phyloP scores from a whole-genome alignment of 805 yeast genomes.

The Suhomyces emberorum region DNA sequence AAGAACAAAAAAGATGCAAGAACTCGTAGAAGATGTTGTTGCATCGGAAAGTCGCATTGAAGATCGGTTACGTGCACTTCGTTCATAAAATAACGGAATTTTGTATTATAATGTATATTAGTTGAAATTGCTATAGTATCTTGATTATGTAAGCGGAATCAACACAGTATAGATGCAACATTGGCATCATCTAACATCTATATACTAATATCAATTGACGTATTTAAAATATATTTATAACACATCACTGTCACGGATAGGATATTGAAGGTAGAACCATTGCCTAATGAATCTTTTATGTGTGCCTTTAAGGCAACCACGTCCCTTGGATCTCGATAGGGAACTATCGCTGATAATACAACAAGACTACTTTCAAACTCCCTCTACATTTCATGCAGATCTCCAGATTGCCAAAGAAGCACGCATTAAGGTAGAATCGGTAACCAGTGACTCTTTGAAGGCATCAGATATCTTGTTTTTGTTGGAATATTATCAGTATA shows the following conservation, averaged over 20 bases:
- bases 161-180: no score
- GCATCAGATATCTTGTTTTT: slow-evolving; percentile 35
- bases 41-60: slow-evolving; percentile 1
- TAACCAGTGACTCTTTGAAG: slow-evolving; percentile 28
- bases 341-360: slow-evolving; percentile 44
- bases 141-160: no score
- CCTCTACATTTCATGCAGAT: slow-evolving; percentile 31
- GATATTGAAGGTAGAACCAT: no score
- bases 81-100: no score
- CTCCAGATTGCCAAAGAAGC: slow-evolving; percentile 40
- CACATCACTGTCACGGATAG: no score
- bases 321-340: slow-evolving; percentile 36
- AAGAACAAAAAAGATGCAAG: slow-evolving; percentile 19
- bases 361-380: slow-evolving; percentile 42
- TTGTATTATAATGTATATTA: no score
- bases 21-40: slow-evolving; percentile 18
- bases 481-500: slow-evolving; percentile 45
- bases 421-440: slow-evolving; percentile 39
- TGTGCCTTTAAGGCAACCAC: slow-evolving; percentile 51
- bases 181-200: no score
- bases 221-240: no score
- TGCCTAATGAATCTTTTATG: slow-evolving; percentile 37
- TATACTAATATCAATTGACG: no score
- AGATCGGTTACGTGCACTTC: no score
- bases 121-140: no score